A percentile compares a stretch with the other conserved stretches of the same genome.
phyloP scores from a whole-genome alignment of 2,329 filamentous ascomycete genomes.

The Clarireedia homoeocarpa region DNA sequence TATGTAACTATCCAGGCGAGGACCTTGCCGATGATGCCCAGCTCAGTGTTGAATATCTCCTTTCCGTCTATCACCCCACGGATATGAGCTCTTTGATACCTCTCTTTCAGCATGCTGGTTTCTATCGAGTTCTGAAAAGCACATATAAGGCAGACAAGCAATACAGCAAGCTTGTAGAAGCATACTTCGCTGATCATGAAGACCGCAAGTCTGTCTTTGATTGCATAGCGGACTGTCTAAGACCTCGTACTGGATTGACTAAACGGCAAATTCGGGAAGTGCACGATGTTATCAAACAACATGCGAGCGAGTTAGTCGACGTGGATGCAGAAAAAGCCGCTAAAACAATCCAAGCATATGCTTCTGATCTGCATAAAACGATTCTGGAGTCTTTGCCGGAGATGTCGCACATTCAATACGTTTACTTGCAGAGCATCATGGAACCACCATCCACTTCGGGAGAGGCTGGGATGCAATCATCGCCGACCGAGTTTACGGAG shows the following conservation, averaged over 20 bases:
- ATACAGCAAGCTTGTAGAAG: constrained; percentile 68
- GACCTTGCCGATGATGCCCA: constrained; percentile 89
- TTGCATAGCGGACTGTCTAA: constrained; percentile 69
- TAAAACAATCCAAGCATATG: constrained; percentile 45
- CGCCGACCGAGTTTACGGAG: constrained; percentile 61
- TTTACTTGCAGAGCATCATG: constrained; percentile 62
- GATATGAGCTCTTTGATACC: constrained; percentile 71
- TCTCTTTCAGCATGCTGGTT: constrained; percentile 69
- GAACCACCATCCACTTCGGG: constrained; percentile 46
- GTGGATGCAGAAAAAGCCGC: constrained; percentile 52
- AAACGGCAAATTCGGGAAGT: constrained; percentile 68
- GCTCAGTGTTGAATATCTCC: constrained; percentile 89
- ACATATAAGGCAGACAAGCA: constrained; percentile 75
- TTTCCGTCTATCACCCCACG: constrained; percentile 88
- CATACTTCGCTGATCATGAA: constrained; percentile 78
- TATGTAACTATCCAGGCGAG: constrained; percentile 75
- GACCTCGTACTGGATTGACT: constrained; percentile 52
- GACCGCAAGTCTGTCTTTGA: constrained; percentile 70
- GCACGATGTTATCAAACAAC: constrained; percentile 48
- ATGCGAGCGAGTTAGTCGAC: constrained; percentile 48
- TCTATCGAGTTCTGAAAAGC: constrained; percentile 86
- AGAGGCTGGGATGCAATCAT: constrained; percentile 29
- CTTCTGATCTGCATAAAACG: constrained; percentile 45
- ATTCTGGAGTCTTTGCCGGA: constrained; percentile 48
- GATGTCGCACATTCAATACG: constrained; percentile 50